phyloP scores from a whole-genome alignment of 352 stramenopile species.

The Phytophthora brassicae region DNA sequence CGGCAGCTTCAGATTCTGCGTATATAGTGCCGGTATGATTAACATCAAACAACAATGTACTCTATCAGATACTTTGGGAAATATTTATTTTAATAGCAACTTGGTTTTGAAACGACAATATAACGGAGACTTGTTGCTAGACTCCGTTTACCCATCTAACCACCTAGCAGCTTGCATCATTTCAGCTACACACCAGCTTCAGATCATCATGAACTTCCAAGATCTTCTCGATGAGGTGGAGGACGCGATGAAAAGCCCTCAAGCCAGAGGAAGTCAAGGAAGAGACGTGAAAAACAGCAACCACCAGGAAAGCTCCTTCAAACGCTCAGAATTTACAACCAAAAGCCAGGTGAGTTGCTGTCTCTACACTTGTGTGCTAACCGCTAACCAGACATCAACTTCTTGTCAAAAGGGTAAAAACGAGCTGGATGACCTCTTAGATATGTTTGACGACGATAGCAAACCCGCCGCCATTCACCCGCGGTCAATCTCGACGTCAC shows the following conservation, averaged over 20 bases:
- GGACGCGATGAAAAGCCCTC: constrained; percentile 50
- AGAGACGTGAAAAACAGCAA: constrained; percentile 12
- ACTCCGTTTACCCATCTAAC: too few relatives aligned
- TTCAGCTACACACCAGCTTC: not conserved
- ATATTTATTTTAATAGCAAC: too few relatives aligned
- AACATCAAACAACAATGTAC: too few relatives aligned
- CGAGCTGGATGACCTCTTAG: constrained; percentile 75
- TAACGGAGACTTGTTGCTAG: constrained; percentile 21
- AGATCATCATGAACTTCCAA: constrained; percentile 61
- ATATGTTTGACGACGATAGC: constrained; percentile 57
- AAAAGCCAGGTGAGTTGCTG: constrained; percentile 25
- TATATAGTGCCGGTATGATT: constrained; percentile 32
- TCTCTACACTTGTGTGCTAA: not conserved
- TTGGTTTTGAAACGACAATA: constrained; percentile 19
- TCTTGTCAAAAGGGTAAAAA: constrained; percentile 32
- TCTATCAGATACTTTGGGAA: too few relatives aligned
- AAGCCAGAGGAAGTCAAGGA: constrained; percentile 9
- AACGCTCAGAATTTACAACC: constrained; percentile 9
- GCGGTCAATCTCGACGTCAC: constrained; percentile 20
- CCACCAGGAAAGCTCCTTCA: constrained; percentile 1
- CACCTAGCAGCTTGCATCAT: not conserved
- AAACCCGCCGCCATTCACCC: constrained; percentile 37
- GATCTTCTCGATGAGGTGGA: constrained; percentile 77
- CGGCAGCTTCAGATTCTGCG: constrained; percentile 12
- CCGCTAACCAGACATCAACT: not conserved